These are phyloP conservation scores for Coemansia sp. DNA, from an alignment of 192 early-diverging fungal species.

Conservation along the genomic window DNA sequence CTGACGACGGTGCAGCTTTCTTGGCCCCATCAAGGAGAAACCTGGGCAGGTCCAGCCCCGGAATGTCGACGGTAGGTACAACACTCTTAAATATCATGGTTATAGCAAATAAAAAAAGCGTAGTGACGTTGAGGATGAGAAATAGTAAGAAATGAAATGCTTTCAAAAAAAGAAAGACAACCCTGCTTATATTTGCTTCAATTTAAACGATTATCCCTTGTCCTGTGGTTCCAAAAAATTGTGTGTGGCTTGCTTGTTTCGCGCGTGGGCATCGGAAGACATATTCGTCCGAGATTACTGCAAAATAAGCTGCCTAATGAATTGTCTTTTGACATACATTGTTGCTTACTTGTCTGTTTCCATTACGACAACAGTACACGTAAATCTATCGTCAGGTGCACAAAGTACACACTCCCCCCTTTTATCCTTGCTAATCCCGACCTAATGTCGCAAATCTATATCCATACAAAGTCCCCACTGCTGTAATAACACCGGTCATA, in stretches of 20 bases:
- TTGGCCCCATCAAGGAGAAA: conserved; percentile 27
- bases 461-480: conserved; percentile 39
- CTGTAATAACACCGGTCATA: conserved; percentile 20
- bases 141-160: too few relatives aligned
- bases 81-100: conserved; percentile 45
- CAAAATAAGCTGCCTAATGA: background rate
- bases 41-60: conserved; percentile 22
- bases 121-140: background rate
- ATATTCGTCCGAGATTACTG: background rate
- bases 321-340: background rate
- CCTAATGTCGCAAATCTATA: conserved; percentile 32
- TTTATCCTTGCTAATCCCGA: conserved; percentile 1
- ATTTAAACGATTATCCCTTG: background rate
- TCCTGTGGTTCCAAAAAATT: background rate
- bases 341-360: background rate
- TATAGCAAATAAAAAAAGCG: background rate
- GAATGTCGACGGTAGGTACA: conserved; percentile 29
- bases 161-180: background rate
- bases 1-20: conserved; percentile 5
- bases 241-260: background rate
- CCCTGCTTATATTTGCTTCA: background rate
- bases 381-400: too few relatives aligned
- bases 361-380: background rate
- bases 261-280: background rate
- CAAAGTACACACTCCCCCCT: background rate